phyloP scores from a whole-genome alignment of 2,329 filamentous ascomycete genomes.

The Macrophomina tecta region DNA sequence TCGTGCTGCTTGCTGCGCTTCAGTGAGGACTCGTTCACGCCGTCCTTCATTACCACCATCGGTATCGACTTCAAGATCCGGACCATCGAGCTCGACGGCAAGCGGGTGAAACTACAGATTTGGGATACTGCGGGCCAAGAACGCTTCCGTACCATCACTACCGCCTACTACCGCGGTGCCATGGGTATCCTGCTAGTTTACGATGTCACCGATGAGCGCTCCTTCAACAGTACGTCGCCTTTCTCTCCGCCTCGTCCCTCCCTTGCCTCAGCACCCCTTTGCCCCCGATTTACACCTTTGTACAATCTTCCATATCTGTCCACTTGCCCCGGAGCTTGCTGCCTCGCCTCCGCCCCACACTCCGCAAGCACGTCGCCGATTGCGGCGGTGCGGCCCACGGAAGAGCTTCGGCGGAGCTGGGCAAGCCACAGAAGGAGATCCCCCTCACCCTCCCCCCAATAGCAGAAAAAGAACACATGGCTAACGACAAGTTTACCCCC shows the following conservation, averaged over 20 bases:
- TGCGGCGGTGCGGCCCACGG: slow-evolving; percentile 23
- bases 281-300: not conserved
- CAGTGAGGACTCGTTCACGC: slow-evolving; percentile 96
- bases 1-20: slow-evolving; percentile 96
- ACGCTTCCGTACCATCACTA: slow-evolving; percentile 98
- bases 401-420: slow-evolving; percentile 20
- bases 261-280: not conserved
- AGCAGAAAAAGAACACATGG: not conserved
- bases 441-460: not conserved
- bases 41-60: slow-evolving; percentile 98
- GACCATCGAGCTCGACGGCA: slow-evolving; percentile 98
- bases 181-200: slow-evolving; percentile 99
- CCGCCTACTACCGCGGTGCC: slow-evolving; percentile 96
- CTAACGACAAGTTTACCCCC: slow-evolving; percentile 3
- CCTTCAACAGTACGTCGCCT: slow-evolving; percentile 81
- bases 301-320: slow-evolving; percentile 4
- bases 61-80: slow-evolving; percentile 99
- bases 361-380: slow-evolving; percentile 29
- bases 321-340: not conserved
- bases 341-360: slow-evolving; percentile 18
- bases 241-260: not conserved
- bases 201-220: slow-evolving; percentile 95
- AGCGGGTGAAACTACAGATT: slow-evolving; percentile 98
- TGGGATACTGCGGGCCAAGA: slow-evolving; percentile 99
- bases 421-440: not conserved